Conservation (phyloP, 1,284 basidiomycete genomes). For the Microbotryum intermedium region DNA sequence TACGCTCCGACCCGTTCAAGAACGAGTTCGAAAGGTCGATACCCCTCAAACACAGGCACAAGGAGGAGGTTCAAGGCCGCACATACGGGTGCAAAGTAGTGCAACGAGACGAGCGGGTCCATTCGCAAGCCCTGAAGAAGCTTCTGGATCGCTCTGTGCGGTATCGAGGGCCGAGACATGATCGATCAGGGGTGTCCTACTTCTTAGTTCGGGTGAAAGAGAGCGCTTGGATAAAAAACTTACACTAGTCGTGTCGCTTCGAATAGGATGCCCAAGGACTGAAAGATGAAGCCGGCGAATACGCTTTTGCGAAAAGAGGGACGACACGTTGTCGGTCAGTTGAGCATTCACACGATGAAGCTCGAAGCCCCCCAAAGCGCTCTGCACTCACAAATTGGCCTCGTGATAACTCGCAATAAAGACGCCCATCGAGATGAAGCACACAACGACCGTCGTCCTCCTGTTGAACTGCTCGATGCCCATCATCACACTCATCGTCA, state of each 20-base stretch:
- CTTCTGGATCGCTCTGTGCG: slow-evolving; percentile 32
- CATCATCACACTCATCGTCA: slow-evolving; percentile 33
- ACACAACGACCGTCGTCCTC: slow-evolving; percentile 36
- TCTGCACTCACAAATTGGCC: slow-evolving; percentile 20
- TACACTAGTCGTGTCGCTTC: slow-evolving; percentile 31
- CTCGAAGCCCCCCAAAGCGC: not conserved
- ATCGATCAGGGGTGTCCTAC: not conserved
- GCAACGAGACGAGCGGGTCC: slow-evolving; percentile 34
- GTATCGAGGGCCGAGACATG: not conserved
- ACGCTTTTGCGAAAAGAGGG: slow-evolving; percentile 11
- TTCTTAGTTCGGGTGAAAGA: not conserved
- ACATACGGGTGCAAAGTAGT: slow-evolving; percentile 35
- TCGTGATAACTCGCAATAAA: slow-evolving; percentile 21
- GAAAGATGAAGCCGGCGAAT: slow-evolving; percentile 28
- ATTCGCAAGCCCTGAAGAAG: slow-evolving; percentile 34
- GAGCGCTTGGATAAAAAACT: not conserved
- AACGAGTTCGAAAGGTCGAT: slow-evolving; percentile 40
- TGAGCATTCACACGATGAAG: slow-evolving; percentile 12
- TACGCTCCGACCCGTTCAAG: slow-evolving; percentile 39
- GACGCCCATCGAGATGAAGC: slow-evolving; percentile 42
- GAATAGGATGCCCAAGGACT: slow-evolving; percentile 32
- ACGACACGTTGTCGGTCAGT: not conserved
- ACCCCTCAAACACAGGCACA: slow-evolving; percentile 44
- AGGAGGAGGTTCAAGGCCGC: slow-evolving; percentile 42
- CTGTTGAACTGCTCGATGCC: slow-evolving; percentile 32